A percentile compares a stretch with the other conserved stretches of the same genome.
Conservation (phyloP, 2,329 filamentous ascomycete genomes). For the Beauveria sp. region DNA sequence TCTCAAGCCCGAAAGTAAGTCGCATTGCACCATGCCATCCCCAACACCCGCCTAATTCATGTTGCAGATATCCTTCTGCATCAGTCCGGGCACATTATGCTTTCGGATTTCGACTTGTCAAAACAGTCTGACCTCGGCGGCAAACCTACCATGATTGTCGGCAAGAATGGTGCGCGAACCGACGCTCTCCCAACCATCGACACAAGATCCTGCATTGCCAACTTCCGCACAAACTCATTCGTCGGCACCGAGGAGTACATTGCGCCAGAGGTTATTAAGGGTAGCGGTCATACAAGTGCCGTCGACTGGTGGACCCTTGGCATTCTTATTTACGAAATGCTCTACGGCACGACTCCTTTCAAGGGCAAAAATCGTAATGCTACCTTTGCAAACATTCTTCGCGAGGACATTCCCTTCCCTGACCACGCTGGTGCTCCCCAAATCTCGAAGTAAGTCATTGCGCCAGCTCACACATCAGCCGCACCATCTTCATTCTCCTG, state of each 20-base stretch:
- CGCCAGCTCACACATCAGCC: not conserved
- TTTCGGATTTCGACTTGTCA: conserved; percentile 96
- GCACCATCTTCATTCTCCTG: conserved; percentile 10
- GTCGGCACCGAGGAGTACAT: conserved; percentile 99
- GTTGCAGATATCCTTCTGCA: conserved; percentile 82
- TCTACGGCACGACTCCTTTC: conserved; percentile 96
- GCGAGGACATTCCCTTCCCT: conserved; percentile 93
- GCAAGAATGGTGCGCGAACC: conserved; percentile 77
- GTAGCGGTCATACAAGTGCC: conserved; percentile 93
- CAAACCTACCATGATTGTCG: conserved; percentile 95
- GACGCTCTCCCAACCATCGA: conserved; percentile 93
- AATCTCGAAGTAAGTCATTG: conserved; percentile 72
- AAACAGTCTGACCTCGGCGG: conserved; percentile 96
- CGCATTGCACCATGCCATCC: not conserved
- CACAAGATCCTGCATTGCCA: conserved; percentile 94
- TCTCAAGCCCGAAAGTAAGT: conserved; percentile 92
- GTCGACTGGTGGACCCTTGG: conserved; percentile 99
- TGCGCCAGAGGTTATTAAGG: conserved; percentile 96
- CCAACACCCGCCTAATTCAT: conserved; percentile 3
- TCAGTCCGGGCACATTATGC: conserved; percentile 99
- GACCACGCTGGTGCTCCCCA: conserved; percentile 77
- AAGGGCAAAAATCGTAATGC: conserved; percentile 99
- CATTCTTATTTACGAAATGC: conserved; percentile 97
- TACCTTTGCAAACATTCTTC: conserved; percentile 93
- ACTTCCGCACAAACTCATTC: conserved; percentile 97